phyloP scores from a whole-genome alignment of 805 yeast species.

The Candida gorgasii region DNA sequence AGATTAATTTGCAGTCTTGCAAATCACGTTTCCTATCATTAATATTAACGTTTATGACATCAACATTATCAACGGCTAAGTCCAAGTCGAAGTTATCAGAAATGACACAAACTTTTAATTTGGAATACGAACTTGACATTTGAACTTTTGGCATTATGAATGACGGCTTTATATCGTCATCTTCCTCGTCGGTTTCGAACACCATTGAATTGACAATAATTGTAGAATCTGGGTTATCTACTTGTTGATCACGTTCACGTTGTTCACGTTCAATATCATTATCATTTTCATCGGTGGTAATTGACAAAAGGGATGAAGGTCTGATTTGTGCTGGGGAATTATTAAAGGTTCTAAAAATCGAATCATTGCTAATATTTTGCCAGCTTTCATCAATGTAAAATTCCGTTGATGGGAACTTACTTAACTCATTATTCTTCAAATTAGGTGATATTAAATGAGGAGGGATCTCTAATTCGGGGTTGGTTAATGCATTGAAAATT shows the following conservation, averaged over 20 bases:
- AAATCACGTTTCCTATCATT: constrained; percentile 13
- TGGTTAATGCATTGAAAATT: constrained; percentile 36
- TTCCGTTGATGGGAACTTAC: constrained; percentile 11
- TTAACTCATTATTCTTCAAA: constrained; percentile 4
- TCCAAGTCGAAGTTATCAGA: constrained; percentile 20
- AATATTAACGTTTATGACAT: constrained; percentile 16
- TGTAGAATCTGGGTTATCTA: neutral
- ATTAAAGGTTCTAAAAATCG: constrained; percentile 13
- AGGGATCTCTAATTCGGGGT: constrained; percentile 41
- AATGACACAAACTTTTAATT: constrained; percentile 5
- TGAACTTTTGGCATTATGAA: constrained; percentile 39
- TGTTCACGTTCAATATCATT: constrained; percentile 11
- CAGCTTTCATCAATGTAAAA: constrained; percentile 21
- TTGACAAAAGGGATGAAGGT: constrained; percentile 16
- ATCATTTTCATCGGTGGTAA: constrained; percentile 16
- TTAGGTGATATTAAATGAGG: constrained; percentile 7
- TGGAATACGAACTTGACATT: constrained; percentile 2
- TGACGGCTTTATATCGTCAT: constrained; percentile 23
- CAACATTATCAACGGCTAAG: constrained; percentile 12
- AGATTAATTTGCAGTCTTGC: constrained; percentile 27
- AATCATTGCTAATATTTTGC: constrained; percentile 30
- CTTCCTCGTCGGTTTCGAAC: constrained; percentile 45
- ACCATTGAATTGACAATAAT: constrained; percentile 25
- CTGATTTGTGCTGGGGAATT: constrained; percentile 14
- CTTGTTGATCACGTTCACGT: no score